phyloP scores from a whole-genome alignment of 2,329 filamentous ascomycete species.

The Herpomyces periplanetae region DNA sequence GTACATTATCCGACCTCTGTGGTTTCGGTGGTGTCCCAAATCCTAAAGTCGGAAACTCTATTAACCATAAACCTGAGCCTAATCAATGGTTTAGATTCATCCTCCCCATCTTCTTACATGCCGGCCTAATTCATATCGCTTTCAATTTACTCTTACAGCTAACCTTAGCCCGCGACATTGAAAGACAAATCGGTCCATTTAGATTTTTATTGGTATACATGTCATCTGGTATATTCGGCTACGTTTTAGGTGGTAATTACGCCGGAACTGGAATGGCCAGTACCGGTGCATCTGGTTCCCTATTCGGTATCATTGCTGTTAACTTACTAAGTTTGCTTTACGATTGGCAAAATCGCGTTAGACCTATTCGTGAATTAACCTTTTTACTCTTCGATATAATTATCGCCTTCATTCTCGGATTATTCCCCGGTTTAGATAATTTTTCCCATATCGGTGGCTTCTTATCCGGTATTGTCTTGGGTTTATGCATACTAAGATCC shows the following conservation, averaged over 20 bases:
- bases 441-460: conserved; percentile 93
- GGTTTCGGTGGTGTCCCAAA: conserved; percentile 40
- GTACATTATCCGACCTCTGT: conserved; percentile 38
- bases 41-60: conserved; percentile 12
- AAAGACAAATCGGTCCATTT: conserved; percentile 48
- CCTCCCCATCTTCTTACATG: conserved; percentile 70
- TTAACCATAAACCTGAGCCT: conserved; percentile 21
- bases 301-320: conserved; percentile 72
- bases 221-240: conserved; percentile 67
- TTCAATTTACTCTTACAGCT: conserved; percentile 82
- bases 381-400: conserved; percentile 52
- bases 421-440: conserved; percentile 75
- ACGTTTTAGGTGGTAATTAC: conserved; percentile 75
- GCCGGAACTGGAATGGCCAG: conserved; percentile 30
- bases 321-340: conserved; percentile 64
- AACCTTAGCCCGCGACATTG: conserved; percentile 67
- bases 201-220: conserved; percentile 71
- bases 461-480: conserved; percentile 53
- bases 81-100: conserved; percentile 97
- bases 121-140: conserved; percentile 64
- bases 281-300: conserved; percentile 49
- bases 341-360: conserved; percentile 42
- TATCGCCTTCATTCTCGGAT: conserved; percentile 63
- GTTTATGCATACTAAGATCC: conserved; percentile 54
- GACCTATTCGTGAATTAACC: conserved; percentile 41